Percentiles rank a stretch among this genome's conserved stretches.
These are phyloP conservation scores for Halteria grandinella DNA, from an alignment of 73 alveolate species.

Conservation along the genomic window DNA sequence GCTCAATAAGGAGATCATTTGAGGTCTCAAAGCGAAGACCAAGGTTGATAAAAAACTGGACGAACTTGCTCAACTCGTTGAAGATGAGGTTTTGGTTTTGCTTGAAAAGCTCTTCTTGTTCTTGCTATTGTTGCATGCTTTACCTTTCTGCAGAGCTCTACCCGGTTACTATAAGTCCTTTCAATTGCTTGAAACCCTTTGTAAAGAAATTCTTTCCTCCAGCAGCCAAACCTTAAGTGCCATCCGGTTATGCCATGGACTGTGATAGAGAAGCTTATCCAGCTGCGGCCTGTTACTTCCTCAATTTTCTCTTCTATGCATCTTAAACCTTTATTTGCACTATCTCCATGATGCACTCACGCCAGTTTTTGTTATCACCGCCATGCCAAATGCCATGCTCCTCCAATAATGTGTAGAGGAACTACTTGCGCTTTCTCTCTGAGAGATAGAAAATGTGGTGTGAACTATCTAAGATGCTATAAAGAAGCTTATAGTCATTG, in stretches of 20 bases:
- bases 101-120: not conserved
- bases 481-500: slow-evolving; percentile 32
- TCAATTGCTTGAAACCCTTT: slow-evolving; percentile 29
- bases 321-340: not conserved
- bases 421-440: slow-evolving; percentile 50
- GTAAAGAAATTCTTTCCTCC: slow-evolving; percentile 15
- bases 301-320: not conserved
- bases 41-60: slow-evolving; percentile 21
- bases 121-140: slow-evolving; percentile 20
- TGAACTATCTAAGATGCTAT: slow-evolving; percentile 32
- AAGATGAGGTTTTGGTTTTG: slow-evolving; percentile 43
- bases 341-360: slow-evolving; percentile 10
- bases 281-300: not conserved
- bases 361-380: slow-evolving; percentile 64
- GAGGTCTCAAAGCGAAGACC: slow-evolving; percentile 50
- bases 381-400: slow-evolving; percentile 79
- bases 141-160: no score
- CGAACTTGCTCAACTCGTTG: slow-evolving; percentile 46
- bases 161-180: no score
- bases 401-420: slow-evolving; percentile 31
- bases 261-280: no score
- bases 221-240: no score
- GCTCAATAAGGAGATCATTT: slow-evolving; percentile 34
- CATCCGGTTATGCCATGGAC: no score
- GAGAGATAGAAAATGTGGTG: not conserved